Evolutionary conservation across 2,329 filamentous ascomycete species (phyloP).

Genomic region (Fusarium palustre): DNA sequence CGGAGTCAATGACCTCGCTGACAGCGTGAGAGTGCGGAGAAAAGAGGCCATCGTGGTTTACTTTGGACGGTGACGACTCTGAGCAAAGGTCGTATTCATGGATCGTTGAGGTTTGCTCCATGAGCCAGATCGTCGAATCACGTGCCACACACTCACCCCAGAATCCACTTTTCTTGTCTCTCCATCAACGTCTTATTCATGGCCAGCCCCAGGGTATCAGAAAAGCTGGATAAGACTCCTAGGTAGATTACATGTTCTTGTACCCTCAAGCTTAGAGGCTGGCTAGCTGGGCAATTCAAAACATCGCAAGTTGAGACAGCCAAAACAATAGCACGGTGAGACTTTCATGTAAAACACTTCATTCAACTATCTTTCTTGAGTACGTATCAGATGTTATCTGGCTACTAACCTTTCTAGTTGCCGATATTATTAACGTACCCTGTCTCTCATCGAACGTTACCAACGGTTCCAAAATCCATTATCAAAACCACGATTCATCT

Average conservation of each 20-base stretch:
- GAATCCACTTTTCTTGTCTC: conserved; percentile 24
- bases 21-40: conserved; percentile 51
- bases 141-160: conserved; percentile 32
- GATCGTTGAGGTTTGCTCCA: conserved; percentile 43
- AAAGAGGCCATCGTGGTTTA: conserved; percentile 52
- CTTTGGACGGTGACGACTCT: conserved; percentile 28
- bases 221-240: neutral
- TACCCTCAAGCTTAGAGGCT: too few species aligned
- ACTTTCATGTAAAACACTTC: neutral
- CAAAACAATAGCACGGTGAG: neutral
- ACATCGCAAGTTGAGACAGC: too few species aligned
- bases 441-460: neutral
- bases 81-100: conserved; percentile 19
- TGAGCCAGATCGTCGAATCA: conserved; percentile 41
- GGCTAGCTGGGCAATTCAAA: too few species aligned
- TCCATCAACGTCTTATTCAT: neutral
- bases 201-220: neutral
- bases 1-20: conserved; percentile 46
- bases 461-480: neutral
- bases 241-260: too few species aligned
- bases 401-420: neutral
- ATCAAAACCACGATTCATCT: neutral
- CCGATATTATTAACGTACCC: neutral
- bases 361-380: neutral
- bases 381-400: neutral